A percentile compares a stretch with the other conserved stretches of the same genome.
Conservation (phyloP, 345 rosid species). For the Citrus medica region DNA sequence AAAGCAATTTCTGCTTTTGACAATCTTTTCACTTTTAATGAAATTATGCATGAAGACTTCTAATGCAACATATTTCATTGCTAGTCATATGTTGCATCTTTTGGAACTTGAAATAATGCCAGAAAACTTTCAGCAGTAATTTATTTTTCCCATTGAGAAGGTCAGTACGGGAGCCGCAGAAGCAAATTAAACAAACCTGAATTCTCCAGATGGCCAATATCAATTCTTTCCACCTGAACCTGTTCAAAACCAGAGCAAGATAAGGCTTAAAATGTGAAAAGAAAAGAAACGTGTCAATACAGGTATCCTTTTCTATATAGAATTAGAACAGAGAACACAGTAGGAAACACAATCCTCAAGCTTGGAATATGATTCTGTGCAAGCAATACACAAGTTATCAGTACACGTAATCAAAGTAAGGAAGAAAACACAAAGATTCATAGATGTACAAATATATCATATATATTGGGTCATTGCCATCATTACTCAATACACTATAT, state of each 20-base stretch:
- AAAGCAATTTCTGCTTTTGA: not conserved
- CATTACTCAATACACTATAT: not conserved
- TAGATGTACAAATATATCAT: not conserved
- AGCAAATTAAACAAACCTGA: slow-evolving; percentile 37
- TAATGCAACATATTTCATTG: not conserved
- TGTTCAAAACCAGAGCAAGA: slow-evolving; percentile 14
- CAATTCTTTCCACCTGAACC: slow-evolving; percentile 87
- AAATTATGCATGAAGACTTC: not conserved
- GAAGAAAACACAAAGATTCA: not conserved
- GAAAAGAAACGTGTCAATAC: not conserved
- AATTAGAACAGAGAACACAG: not conserved
- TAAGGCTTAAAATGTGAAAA: slow-evolving; percentile 1
- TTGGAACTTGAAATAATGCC: not conserved
- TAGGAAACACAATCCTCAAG: not conserved
- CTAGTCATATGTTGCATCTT: not conserved
- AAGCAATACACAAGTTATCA: not conserved
- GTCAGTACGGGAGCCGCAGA: not conserved
- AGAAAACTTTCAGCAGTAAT: not conserved
- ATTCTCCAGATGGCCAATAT: slow-evolving; percentile 53
- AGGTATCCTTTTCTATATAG: not conserved
- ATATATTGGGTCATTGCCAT: not conserved
- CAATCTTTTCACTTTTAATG: not conserved
- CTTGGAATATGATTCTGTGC: not conserved
- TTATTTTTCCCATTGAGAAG: not conserved
- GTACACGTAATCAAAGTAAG: not conserved